Percentiles rank a stretch among this genome's conserved stretches.
phyloP scores from a whole-genome alignment of 345 rosid species.

The Noccaea caerulescens region DNA sequence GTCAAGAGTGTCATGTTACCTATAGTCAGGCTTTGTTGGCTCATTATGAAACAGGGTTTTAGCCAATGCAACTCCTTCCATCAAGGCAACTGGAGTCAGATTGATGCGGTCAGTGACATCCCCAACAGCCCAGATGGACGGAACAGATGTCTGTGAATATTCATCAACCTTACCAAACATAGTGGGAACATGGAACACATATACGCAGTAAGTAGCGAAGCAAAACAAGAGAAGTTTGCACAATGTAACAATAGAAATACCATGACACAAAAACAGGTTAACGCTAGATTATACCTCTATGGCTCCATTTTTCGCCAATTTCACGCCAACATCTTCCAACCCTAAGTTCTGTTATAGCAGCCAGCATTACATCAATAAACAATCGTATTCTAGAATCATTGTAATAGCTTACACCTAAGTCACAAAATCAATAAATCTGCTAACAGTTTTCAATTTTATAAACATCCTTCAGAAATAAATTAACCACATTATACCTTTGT shows the following conservation, averaged over 20 bases:
- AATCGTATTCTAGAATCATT: conserved; percentile 17
- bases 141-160: conserved; percentile 77
- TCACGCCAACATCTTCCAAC: conserved; percentile 76
- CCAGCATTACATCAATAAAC: conserved; percentile 31
- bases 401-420: conserved; percentile 6
- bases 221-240: conserved; percentile 18
- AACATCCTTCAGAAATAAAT: conserved; percentile 5
- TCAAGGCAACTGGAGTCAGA: conserved; percentile 97
- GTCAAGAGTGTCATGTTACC: conserved; percentile 50
- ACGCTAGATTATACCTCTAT: conserved; percentile 67
- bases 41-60: conserved; percentile 76
- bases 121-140: conserved; percentile 98
- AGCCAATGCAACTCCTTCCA: conserved; percentile 98
- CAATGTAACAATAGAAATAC: neutral
- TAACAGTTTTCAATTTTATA: neutral
- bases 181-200: conserved; percentile 22
- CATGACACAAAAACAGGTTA: neutral
- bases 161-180: conserved; percentile 76
- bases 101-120: conserved; percentile 93
- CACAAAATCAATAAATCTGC: conserved; percentile 19
- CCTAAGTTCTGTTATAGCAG: conserved; percentile 78
- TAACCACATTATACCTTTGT: conserved; percentile 66
- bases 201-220: conserved; percentile 2
- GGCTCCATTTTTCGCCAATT: conserved; percentile 78
- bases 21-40: conserved; percentile 86